phyloP scores from a whole-genome alignment of 2,329 filamentous ascomycete genomes.

The Coniella vitis region DNA sequence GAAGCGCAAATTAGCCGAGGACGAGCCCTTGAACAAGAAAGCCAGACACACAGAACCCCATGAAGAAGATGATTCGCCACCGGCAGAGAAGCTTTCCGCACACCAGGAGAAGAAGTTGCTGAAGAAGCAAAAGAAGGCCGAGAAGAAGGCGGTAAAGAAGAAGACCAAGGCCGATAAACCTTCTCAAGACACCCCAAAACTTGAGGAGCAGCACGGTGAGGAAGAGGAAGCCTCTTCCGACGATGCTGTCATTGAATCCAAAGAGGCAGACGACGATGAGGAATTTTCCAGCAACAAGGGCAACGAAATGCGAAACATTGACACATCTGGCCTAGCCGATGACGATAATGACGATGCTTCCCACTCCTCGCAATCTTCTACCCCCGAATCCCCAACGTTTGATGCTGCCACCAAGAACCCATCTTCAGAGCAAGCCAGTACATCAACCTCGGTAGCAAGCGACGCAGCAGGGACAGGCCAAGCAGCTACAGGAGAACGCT shows the following conservation, averaged over 20 bases:
- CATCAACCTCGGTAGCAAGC: conserved; percentile 64
- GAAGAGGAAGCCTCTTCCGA: conserved; percentile 20
- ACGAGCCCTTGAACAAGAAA: conserved; percentile 50
- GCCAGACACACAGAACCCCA: conserved; percentile 29
- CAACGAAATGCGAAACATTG: conserved; percentile 35
- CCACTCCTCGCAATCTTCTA: conserved; percentile 36
- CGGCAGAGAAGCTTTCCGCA: conserved; percentile 16
- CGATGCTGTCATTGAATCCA: conserved; percentile 17
- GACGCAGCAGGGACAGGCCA: conserved; percentile 36
- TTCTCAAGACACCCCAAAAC: neutral
- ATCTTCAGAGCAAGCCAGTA: conserved; percentile 43
- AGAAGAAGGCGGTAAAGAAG: conserved; percentile 21
- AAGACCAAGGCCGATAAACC: conserved; percentile 16
- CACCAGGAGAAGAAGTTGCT: conserved; percentile 13
- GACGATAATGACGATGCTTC: conserved; percentile 28
- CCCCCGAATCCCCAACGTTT: conserved; percentile 53
- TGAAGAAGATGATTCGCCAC: conserved; percentile 19
- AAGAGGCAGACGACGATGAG: conserved; percentile 25
- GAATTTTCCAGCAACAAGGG: conserved; percentile 18
- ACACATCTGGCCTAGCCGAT: conserved; percentile 40
- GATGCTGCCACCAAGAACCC: conserved; percentile 40
- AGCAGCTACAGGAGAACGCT: conserved; percentile 17
- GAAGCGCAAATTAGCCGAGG: conserved; percentile 30
- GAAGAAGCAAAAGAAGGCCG: conserved; percentile 21
- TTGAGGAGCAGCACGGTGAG: conserved; percentile 20